A percentile compares a stretch with the other conserved stretches of the same genome.
phyloP scores from a whole-genome alignment of 2,329 filamentous ascomycete genomes.

The Botryotinia globosa region DNA sequence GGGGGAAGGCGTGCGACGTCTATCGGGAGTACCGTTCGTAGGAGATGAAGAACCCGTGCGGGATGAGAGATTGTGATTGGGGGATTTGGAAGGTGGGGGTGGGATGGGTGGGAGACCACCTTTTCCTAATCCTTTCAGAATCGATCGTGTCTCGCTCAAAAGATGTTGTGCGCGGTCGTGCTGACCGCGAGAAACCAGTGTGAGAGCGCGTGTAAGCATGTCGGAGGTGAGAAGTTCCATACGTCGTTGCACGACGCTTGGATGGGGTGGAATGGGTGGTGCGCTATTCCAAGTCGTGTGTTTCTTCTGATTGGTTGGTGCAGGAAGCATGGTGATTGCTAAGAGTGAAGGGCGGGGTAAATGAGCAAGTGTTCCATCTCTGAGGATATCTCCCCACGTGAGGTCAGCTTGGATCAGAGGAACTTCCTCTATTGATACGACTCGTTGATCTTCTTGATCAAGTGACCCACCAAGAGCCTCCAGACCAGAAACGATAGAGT shows the following conservation, averaged over 20 bases:
- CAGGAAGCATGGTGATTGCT: slow-evolving; percentile 91
- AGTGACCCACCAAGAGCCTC: slow-evolving; percentile 87
- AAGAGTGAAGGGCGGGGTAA: slow-evolving; percentile 85
- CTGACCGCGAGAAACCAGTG: slow-evolving; percentile 84
- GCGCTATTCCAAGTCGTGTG: slow-evolving; percentile 60
- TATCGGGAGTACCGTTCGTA: slow-evolving; percentile 36
- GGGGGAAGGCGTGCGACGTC: slow-evolving; percentile 44
- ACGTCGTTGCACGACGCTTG: slow-evolving; percentile 88
- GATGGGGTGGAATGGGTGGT: slow-evolving; percentile 90
- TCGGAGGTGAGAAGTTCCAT: slow-evolving; percentile 98
- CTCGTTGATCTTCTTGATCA: slow-evolving; percentile 81
- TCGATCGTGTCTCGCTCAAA: slow-evolving; percentile 87
- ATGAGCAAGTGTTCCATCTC: slow-evolving; percentile 82
- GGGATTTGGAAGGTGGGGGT: slow-evolving; percentile 47
- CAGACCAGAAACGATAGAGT: slow-evolving; percentile 91
- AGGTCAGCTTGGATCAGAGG: slow-evolving; percentile 94
- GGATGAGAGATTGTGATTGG: slow-evolving; percentile 17
- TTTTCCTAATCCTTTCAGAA: slow-evolving; percentile 93
- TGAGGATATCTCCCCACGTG: slow-evolving; percentile 86
- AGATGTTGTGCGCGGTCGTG: slow-evolving; percentile 92
- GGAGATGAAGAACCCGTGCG: slow-evolving; percentile 31
- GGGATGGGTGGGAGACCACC: slow-evolving; percentile 89
- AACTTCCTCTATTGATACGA: slow-evolving; percentile 86
- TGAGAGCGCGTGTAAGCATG: slow-evolving; percentile 91
- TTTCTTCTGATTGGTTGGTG: slow-evolving; percentile 55